Conservation (phyloP, 73 alveolate species). For the Loxodes magnus region DNA sequence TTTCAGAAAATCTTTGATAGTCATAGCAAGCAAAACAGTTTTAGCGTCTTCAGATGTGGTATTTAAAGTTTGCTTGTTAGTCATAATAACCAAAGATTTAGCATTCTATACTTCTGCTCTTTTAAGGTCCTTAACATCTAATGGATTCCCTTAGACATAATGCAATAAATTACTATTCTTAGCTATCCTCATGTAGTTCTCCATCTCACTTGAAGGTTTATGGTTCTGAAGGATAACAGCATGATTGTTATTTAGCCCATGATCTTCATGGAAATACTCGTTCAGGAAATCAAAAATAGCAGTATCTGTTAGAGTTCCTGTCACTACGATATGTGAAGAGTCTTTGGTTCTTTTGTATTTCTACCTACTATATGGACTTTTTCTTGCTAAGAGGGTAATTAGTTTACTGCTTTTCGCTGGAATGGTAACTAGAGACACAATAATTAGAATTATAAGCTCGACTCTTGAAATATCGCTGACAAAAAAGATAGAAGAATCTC, state of each 20-base stretch:
- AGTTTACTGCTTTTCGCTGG: constrained; percentile 80
- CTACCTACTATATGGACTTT: constrained; percentile 65
- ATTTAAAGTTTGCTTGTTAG: constrained; percentile 77
- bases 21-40: constrained; percentile 85
- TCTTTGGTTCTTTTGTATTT: constrained; percentile 60
- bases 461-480: constrained; percentile 55
- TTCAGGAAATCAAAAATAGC: constrained; percentile 79
- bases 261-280: constrained; percentile 90
- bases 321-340: constrained; percentile 70
- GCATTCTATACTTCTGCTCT: constrained; percentile 80
- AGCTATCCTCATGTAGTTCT: constrained; percentile 41
- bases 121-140: constrained; percentile 56
- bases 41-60: constrained; percentile 83
- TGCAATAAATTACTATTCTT: too few relatives aligned
- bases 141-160: constrained; percentile 85
- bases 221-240: constrained; percentile 69
- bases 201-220: constrained; percentile 75
- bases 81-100: constrained; percentile 69
- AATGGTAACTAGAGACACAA: constrained; percentile 62
- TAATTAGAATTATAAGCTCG: constrained; percentile 58
- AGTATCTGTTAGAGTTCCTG: constrained; percentile 67
- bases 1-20: constrained; percentile 66
- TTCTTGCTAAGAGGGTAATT: constrained; percentile 53
- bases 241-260: constrained; percentile 79
- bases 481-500: constrained; percentile 83